Conservation (phyloP, 345 rosid species). For the Isatis tinctoria region DNA sequence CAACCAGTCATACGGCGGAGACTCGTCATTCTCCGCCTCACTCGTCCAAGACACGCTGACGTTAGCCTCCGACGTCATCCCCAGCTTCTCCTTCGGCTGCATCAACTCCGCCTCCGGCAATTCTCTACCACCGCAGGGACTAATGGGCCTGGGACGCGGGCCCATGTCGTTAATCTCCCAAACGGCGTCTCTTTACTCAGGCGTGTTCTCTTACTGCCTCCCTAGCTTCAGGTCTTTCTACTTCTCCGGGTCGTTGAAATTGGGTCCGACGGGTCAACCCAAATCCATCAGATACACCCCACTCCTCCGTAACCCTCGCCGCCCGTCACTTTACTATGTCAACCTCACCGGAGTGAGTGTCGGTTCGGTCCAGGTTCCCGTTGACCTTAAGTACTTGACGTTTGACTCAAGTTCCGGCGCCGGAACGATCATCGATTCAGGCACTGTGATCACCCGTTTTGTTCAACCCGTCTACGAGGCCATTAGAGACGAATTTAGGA, state of each 20-base stretch:
- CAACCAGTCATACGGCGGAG: conserved; percentile 86
- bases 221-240: conserved; percentile 80
- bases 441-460: conserved; percentile 85
- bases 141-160: conserved; percentile 86
- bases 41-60: conserved; percentile 55
- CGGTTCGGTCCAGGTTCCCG: conserved; percentile 47
- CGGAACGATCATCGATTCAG: conserved; percentile 83
- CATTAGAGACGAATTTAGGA: conserved; percentile 68
- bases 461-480: conserved; percentile 53
- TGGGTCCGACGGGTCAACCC: conserved; percentile 74
- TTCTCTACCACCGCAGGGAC: conserved; percentile 75
- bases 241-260: conserved; percentile 81
- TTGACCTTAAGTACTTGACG: conserved; percentile 37
- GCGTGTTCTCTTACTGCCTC: conserved; percentile 74
- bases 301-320: conserved; percentile 60
- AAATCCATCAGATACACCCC: conserved; percentile 56
- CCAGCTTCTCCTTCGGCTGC: conserved; percentile 64
- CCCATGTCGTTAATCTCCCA: conserved; percentile 66
- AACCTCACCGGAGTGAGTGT: conserved; percentile 80
- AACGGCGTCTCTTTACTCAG: conserved; percentile 57
- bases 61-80: conserved; percentile 45
- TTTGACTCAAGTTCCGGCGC: conserved; percentile 69
- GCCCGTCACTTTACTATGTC: conserved; percentile 82
- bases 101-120: conserved; percentile 48
- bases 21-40: conserved; percentile 64